Evolutionary conservation across 192 early-diverging fungal species (phyloP).

Genomic region (Chytriomyces sp.): DNA sequence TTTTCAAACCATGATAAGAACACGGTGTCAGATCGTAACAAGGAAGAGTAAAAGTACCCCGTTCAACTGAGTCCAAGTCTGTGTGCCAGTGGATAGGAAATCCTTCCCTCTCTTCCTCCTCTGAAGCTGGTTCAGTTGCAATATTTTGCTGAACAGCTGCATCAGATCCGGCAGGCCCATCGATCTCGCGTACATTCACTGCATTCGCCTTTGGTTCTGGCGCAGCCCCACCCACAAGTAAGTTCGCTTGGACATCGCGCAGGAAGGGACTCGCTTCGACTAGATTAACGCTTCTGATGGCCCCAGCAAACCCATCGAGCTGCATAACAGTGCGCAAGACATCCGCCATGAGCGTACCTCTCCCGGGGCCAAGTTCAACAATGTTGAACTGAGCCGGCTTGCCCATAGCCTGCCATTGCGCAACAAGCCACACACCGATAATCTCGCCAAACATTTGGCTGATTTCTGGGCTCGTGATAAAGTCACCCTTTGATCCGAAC

Average conservation of each 20-base stretch:
- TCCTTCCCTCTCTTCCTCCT: constrained; percentile 18
- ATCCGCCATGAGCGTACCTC: constrained; percentile 93
- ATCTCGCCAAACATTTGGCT: constrained; percentile 98
- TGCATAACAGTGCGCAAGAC: constrained; percentile 74
- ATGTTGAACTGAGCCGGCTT: constrained; percentile 40
- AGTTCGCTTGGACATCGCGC: constrained; percentile 50
- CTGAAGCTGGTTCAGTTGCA: constrained; percentile 12
- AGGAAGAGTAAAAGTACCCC: constrained; percentile 30
- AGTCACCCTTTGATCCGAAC: constrained; percentile 90
- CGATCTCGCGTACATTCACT: neutral
- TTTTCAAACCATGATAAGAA: neutral
- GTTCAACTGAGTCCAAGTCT: constrained; percentile 63
- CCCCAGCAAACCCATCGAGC: constrained; percentile 70
- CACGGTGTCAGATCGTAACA: constrained; percentile 20
- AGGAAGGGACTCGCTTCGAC: constrained; percentile 86
- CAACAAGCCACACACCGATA: constrained; percentile 86
- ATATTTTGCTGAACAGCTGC: neutral
- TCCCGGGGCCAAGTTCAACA: constrained; percentile 83
- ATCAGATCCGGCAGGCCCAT: neutral
- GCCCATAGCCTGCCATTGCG: constrained; percentile 79
- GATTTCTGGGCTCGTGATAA: constrained; percentile 96
- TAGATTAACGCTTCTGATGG: constrained; percentile 73
- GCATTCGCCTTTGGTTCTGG: neutral
- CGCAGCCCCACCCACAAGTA: constrained; percentile 13
- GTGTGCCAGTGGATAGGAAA: constrained; percentile 70